phyloP scores from a whole-genome alignment of 768 basidiomycete species.

The Calocera viscosa region DNA sequence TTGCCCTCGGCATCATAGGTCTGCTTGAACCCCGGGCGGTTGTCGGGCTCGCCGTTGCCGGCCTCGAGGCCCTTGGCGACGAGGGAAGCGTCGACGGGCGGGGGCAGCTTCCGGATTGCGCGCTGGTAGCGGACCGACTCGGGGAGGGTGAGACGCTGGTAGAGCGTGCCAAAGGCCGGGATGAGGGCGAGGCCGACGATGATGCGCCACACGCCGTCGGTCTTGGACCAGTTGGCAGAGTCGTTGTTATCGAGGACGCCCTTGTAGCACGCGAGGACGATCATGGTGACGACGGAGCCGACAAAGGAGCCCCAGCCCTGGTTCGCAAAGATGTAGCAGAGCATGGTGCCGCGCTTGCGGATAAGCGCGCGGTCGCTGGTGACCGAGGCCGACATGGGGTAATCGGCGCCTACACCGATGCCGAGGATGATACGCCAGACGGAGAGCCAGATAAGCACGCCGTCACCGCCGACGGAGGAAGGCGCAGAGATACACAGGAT shows the following conservation, averaged over 20 bases:
- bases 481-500: constrained; percentile 56
- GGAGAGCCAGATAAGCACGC: constrained; percentile 47
- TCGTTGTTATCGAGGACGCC: constrained; percentile 46
- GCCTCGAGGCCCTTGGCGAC: neutral
- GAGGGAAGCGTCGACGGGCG: constrained; percentile 21
- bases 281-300: constrained; percentile 48
- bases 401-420: constrained; percentile 67
- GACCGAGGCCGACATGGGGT: constrained; percentile 62
- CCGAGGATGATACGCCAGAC: constrained; percentile 63
- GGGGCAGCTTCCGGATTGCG: constrained; percentile 23
- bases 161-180: constrained; percentile 61
- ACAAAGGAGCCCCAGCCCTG: constrained; percentile 67
- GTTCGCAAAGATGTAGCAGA: constrained; percentile 65
- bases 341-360: constrained; percentile 55
- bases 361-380: constrained; percentile 45
- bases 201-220: constrained; percentile 70
- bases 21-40: constrained; percentile 5
- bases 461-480: constrained; percentile 34
- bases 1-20: neutral
- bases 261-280: constrained; percentile 56
- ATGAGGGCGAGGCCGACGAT: constrained; percentile 60
- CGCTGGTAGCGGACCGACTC: constrained; percentile 35
- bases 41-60: neutral
- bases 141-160: constrained; percentile 60
- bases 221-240: constrained; percentile 39